Evolutionary conservation across 1,284 basidiomycete species (phyloP).

Genomic region (Naganishia sp.): DNA sequence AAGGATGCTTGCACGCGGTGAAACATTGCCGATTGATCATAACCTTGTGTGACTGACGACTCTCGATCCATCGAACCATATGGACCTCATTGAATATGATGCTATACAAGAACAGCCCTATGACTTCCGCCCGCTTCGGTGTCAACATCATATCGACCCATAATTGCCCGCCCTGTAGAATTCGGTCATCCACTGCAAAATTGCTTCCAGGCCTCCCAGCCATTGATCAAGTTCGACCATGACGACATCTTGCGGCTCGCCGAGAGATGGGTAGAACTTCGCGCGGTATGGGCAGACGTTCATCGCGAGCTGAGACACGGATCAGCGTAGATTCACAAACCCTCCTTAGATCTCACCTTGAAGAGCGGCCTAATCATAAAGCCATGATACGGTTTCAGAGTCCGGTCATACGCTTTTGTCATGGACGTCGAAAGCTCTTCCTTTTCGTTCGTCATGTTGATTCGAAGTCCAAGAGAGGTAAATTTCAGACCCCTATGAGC

Average conservation of each 20-base stretch:
- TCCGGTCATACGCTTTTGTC: constrained; percentile 76
- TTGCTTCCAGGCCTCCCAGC: constrained; percentile 36
- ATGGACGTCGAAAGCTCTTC: constrained; percentile 79
- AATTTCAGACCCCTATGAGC: constrained; percentile 77
- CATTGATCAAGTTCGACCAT: constrained; percentile 37
- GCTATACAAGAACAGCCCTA: no score
- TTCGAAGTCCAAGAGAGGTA: constrained; percentile 79
- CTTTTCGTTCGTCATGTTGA: constrained; percentile 66
- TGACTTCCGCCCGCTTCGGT: no score
- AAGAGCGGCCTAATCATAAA: constrained; percentile 88
- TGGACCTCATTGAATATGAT: no score
- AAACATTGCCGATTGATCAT: no score
- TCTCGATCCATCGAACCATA: no score
- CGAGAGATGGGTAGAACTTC: constrained; percentile 81
- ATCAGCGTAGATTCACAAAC: background rate
- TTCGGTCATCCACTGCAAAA: constrained; percentile 34
- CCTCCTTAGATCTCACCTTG: constrained; percentile 59
- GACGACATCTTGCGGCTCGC: constrained; percentile 44
- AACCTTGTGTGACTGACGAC: no score
- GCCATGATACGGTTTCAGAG: constrained; percentile 82
- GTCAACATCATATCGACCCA: constrained; percentile 26
- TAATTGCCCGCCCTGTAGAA: constrained; percentile 35
- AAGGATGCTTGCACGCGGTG: no score
- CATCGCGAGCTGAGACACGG: constrained; percentile 70
- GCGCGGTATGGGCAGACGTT: constrained; percentile 86